Base-by-base conservation (phyloP, 1,284 basidiomycete species). In the Rhodotorula sp. region DNA sequence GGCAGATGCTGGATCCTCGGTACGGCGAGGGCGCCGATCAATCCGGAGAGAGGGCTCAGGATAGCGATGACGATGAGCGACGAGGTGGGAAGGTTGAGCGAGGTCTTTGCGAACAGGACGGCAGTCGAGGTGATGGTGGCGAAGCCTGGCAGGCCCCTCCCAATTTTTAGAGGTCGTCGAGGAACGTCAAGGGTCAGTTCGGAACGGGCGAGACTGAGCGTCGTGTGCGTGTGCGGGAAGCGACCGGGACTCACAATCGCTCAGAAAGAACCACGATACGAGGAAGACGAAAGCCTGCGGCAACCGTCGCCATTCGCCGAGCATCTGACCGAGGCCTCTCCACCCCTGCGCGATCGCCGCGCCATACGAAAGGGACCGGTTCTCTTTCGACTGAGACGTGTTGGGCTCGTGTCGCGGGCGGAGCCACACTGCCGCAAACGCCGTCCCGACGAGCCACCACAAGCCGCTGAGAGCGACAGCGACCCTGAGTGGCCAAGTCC, bases 231-330 rank as follows among this genome's bases (percentile, higher is more conserved):
- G 20, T 20, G 10, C n/a, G 43, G 29, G 29, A 20, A 8, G 8
- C 21, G 31, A 18, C 29, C 48, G 23, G 39, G 2, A 62, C 71
- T 26, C 46, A 91, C 91, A 91, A 79, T 96, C 93, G 1, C 91
- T 92, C 46, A 97, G 86, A 20, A 96, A 85, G 79, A 96, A 93
- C 92, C 93, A 96, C 0, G 93, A 91, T 6, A 89, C 85, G 54
- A 96, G 88, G 78, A 92, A 95, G 70, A 86, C 85, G 83, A 94
- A 97, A 0, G 93, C 91, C 78, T 63, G 51, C 2, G 76, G 76
- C n/a, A 78, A 63, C 23, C 62, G 43, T 15, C 74, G 60, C 63
- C 71, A 78, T 31, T 74, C 68, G 7, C 57, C 49, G n/a, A 78
- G 61, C 62, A 74, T 76, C 26, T 18, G 26, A 0, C 56, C 68